Percentiles rank a stretch among this genome's conserved stretches.
Conservation (phyloP, 2,329 filamentous ascomycete species). For the Colletotrichum noveboracense region DNA sequence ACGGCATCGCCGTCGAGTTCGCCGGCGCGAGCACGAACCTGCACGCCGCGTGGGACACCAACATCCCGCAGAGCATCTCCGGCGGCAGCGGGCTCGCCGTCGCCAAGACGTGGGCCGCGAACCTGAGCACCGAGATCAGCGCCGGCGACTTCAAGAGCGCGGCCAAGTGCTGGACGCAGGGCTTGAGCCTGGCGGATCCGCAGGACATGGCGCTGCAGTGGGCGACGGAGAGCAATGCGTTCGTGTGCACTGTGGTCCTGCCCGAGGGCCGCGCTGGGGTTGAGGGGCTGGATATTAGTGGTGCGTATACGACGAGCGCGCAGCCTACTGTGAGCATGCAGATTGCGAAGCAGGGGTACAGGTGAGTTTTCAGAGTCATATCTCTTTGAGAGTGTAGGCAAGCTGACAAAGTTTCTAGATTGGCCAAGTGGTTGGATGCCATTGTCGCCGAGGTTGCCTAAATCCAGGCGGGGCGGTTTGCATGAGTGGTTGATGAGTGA, state of each 20-base stretch:
- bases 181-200: conserved; percentile 35
- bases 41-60: conserved; percentile 66
- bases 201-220: conserved; percentile 39
- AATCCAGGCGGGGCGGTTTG: background rate
- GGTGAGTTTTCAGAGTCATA: background rate
- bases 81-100: conserved; percentile 38
- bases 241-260: conserved; percentile 49
- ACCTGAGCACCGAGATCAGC: conserved; percentile 38
- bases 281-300: conserved; percentile 43
- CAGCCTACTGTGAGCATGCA: conserved; percentile 45
- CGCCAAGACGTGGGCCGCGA: conserved; percentile 43
- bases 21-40: conserved; percentile 58
- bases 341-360: conserved; percentile 49
- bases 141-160: conserved; percentile 39
- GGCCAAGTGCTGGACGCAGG: conserved; percentile 39
- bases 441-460: conserved; percentile 9
- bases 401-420: background rate
- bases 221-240: conserved; percentile 46
- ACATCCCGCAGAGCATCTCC: conserved; percentile 54
- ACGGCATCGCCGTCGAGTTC: conserved; percentile 56
- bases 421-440: conserved; percentile 20
- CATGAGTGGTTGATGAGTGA: background rate
- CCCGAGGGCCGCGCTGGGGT: conserved; percentile 40
- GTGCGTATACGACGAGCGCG: conserved; percentile 42
- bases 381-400: background rate